Evolutionary conservation across 2,329 filamentous ascomycete species (phyloP).

Genomic region (Aspergillus versicolor): DNA sequence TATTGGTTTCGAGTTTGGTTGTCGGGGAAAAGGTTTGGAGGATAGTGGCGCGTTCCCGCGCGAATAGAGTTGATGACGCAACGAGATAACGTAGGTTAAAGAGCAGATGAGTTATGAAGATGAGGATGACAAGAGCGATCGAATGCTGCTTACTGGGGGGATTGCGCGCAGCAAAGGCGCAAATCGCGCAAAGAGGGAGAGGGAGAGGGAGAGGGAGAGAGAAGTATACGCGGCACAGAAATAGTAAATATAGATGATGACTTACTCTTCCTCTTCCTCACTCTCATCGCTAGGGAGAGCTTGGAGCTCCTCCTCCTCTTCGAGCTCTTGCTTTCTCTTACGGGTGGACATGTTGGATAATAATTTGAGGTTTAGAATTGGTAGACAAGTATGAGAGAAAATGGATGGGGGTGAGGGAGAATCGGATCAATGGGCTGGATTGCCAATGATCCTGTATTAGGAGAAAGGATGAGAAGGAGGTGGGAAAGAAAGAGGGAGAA

Average conservation of each 20-base stretch:
- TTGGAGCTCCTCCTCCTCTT: constrained; percentile 49
- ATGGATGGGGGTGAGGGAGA: not conserved
- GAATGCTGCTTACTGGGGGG: not conserved
- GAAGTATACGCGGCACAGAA: not conserved
- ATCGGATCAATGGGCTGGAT: not conserved
- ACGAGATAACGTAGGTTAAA: not conserved
- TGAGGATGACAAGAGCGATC: not conserved
- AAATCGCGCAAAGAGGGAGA: not conserved
- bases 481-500: constrained; percentile 39
- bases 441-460: not conserved
- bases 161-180: not conserved
- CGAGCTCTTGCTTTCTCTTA: constrained; percentile 51
- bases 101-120: not conserved
- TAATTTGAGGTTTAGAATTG: not conserved
- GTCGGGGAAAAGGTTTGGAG: not conserved
- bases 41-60: not conserved
- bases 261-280: constrained; percentile 53
- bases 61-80: constrained; percentile 2
- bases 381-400: constrained; percentile 3
- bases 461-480: constrained; percentile 35
- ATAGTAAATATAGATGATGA: constrained; percentile 6
- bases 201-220: not conserved
- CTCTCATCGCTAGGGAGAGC: constrained; percentile 51
- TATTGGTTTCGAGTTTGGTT: not conserved
- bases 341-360: constrained; percentile 44